Base-by-base conservation (phyloP, 257 asterid species). In the Buddleja alternifolia region DNA sequence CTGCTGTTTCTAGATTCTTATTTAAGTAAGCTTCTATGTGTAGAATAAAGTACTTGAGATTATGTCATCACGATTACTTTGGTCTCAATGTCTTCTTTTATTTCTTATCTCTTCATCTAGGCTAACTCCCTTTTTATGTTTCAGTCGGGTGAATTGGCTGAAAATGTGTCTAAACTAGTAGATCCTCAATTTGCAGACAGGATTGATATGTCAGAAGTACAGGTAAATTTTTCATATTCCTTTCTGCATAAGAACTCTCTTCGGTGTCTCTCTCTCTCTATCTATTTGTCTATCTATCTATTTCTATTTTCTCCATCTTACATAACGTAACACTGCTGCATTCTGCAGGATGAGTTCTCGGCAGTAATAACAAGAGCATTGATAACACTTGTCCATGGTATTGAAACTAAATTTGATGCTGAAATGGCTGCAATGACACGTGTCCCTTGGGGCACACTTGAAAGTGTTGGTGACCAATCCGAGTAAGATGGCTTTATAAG, bases 341-440 rank as follows among this genome's bases (percentile, higher is more conserved):
- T 70, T 54, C 5, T 87, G 83, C 90, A 94, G 97, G 99, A 91
- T 73, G 99, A 94, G 81, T 91, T 89, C 89, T 90, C 99, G 37
- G 97, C 96, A 63, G 96, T 91, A 55, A 89, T 91, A 78, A 94
- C 97, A 32, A 94, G 82, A 82, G 90, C 97, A 65, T 80, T 94
- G 80, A 73, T 91, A 53, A 94, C 97, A 55, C 84, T 94, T 48
- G 99, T 94, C 72, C 84, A 91, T 73, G 99, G 99, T 52, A 84
- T 94, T 76, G 99, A 91, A 74, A 85, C 97, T 70, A 91, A 94
- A 79, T 91, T 94, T 74, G 99, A 94, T 71, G 74, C 75, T 64
- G 99, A 94, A 82, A 91, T 94, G 97, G 92, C 87, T 83, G 90
- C 96, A 61, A 94, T 94, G 99, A 86, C 97, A 45, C 97, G 99